Conservation (phyloP, 1,139 yeast species). For the Geotrichum histeridarum region DNA sequence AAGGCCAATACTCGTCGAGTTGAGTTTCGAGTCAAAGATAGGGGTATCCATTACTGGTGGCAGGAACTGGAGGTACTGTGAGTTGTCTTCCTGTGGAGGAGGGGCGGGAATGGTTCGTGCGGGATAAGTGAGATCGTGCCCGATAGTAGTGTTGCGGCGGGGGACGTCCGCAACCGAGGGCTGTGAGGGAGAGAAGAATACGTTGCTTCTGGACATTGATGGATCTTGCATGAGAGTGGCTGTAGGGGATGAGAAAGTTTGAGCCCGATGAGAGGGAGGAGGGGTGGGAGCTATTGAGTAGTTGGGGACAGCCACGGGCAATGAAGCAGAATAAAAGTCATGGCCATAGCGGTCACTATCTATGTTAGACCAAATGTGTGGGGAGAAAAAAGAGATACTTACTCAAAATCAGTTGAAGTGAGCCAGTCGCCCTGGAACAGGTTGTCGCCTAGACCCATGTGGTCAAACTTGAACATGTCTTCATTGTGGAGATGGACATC, state of each 20-base stretch:
- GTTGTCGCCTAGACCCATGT: background rate
- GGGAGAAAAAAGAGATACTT: background rate
- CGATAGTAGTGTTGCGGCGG: slow-evolving; percentile 8
- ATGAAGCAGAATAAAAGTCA: background rate
- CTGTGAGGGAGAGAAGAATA: background rate
- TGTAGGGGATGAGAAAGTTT: background rate
- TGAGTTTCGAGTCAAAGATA: background rate
- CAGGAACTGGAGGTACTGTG: slow-evolving; percentile 4
- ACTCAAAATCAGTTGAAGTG: background rate
- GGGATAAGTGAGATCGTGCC: slow-evolving; percentile 1
- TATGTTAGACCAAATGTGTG: background rate
- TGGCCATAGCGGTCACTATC: background rate
- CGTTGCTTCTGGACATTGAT: background rate
- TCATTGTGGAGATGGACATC: background rate
- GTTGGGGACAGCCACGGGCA: background rate
- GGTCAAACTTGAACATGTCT: background rate
- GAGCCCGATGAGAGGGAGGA: background rate
- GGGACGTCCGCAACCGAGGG: background rate
- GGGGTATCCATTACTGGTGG: slow-evolving; percentile 2
- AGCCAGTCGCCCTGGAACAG: background rate
- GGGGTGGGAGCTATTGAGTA: background rate
- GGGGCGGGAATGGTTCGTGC: background rate
- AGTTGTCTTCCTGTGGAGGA: background rate
- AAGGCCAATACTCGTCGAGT: slow-evolving; percentile 1
- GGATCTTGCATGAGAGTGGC: background rate